A percentile compares a stretch with the other conserved stretches of the same genome.
These are phyloP conservation scores for Wallacemonas sp. DNA, from an alignment of 208 protist species.

Conservation along the genomic window DNA sequence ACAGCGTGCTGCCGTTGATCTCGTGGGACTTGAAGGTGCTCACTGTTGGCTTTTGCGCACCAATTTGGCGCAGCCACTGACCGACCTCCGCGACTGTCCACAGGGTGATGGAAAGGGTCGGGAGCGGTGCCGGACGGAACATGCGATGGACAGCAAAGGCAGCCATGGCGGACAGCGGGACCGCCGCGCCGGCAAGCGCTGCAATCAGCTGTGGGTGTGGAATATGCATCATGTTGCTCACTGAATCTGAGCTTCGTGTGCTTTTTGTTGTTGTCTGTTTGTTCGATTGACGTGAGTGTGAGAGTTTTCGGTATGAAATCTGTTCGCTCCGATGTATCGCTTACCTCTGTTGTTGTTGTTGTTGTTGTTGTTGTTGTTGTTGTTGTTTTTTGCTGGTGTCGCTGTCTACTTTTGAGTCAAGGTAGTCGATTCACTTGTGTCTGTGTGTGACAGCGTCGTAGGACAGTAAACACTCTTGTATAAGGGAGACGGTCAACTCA, in stretches of 20 bases:
- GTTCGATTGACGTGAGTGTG: too few relatives aligned
- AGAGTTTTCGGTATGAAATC: too few relatives aligned
- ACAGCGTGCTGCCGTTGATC: constrained; percentile 44
- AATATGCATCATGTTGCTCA: constrained; percentile 15
- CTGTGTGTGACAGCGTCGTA: too few relatives aligned
- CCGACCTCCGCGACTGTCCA: constrained; percentile 45
- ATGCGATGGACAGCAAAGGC: constrained; percentile 17
- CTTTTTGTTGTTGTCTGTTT: too few relatives aligned
- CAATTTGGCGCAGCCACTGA: constrained; percentile 50
- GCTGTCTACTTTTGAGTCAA: constrained; percentile 21
- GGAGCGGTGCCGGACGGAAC: not conserved
- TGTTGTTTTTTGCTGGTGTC: not conserved
- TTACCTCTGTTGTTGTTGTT: too few relatives aligned
- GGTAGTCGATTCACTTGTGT: too few relatives aligned
- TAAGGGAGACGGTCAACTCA: too few relatives aligned
- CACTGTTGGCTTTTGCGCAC: constrained; percentile 31
- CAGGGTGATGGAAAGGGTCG: not conserved
- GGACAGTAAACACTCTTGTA: too few relatives aligned
- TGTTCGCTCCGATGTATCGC: too few relatives aligned
- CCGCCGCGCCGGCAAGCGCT: constrained; percentile 21
- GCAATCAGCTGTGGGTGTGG: constrained; percentile 4
- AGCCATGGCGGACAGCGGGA: constrained; percentile 19
- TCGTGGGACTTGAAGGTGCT: constrained; percentile 29
- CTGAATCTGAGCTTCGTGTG: too few relatives aligned
- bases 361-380: too few relatives aligned